A percentile compares a stretch with the other conserved stretches of the same genome.
Conservation (phyloP, 75 land plant genomes). For the Cupressus sempervirens region DNA sequence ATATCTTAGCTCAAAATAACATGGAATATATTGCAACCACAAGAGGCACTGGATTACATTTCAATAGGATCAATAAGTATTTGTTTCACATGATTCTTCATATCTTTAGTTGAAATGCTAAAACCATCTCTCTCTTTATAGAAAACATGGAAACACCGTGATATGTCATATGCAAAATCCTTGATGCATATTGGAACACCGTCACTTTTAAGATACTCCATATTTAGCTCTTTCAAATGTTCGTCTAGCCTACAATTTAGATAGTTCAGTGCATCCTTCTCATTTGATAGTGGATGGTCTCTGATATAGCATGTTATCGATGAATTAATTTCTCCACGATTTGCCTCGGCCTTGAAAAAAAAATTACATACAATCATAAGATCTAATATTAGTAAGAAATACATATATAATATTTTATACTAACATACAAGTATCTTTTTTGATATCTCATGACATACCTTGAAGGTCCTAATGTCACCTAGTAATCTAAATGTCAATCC, state of each 20-base stretch:
- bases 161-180: neutral
- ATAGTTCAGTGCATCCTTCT: neutral
- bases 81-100: neutral
- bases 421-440: too few relatives aligned
- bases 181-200: neutral
- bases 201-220: neutral
- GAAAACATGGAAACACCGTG: neutral
- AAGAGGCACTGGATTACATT: too few relatives aligned
- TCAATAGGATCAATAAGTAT: neutral
- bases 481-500: neutral
- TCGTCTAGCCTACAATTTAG: neutral
- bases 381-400: too few relatives aligned
- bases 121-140: slow-evolving; percentile 2
- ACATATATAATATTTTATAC: too few relatives aligned
- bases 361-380: too few relatives aligned
- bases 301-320: neutral
- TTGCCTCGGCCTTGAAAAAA: neutral
- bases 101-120: neutral
- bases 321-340: neutral
- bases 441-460: neutral
- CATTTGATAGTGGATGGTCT: neutral
- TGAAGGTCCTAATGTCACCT: neutral
- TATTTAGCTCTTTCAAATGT: neutral
- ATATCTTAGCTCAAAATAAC: too few relatives aligned
- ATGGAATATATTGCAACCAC: too few relatives aligned